Percentiles rank a stretch among this genome's conserved stretches.
Conservation (phyloP, 176 grass and related monocot genomes). For the Avena insularis region DNA sequence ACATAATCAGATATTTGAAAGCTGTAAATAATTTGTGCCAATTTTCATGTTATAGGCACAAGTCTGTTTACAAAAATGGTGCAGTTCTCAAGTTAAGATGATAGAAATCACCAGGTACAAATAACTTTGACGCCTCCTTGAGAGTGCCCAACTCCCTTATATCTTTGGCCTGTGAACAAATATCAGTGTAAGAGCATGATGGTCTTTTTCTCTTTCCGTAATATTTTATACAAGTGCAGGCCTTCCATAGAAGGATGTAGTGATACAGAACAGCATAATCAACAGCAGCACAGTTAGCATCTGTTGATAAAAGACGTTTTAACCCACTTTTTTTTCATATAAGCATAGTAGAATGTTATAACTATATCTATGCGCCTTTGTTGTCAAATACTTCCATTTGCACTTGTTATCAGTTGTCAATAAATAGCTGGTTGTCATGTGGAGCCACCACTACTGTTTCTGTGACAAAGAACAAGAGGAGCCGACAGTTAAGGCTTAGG, state of each 20-base stretch:
- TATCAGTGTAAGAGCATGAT: constrained; percentile 44
- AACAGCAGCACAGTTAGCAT: background rate
- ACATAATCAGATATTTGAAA: constrained; percentile 20
- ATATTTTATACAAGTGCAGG: constrained; percentile 30
- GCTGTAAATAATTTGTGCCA: background rate
- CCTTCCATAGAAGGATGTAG: background rate
- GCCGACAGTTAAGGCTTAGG: background rate
- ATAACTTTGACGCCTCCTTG: constrained; percentile 95
- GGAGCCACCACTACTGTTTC: background rate
- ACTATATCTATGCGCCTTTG: background rate
- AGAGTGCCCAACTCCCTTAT: constrained; percentile 87
- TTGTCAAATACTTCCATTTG: constrained; percentile 7
- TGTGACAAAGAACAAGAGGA: constrained; percentile 6
- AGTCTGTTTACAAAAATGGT: background rate
- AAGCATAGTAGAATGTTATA: background rate
- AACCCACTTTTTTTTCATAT: constrained; percentile 26
- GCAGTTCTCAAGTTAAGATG: constrained; percentile 37
- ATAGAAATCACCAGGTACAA: constrained; percentile 81
- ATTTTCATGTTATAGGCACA: constrained; percentile 35
- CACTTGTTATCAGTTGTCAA: background rate
- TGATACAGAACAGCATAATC: constrained; percentile 1
- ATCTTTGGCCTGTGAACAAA: constrained; percentile 78
- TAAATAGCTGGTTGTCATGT: background rate
- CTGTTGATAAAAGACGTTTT: background rate
- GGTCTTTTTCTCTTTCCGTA: constrained; percentile 5